phyloP scores from a whole-genome alignment of 163 green algal genomes.

The Scenedesmus sp. region DNA sequence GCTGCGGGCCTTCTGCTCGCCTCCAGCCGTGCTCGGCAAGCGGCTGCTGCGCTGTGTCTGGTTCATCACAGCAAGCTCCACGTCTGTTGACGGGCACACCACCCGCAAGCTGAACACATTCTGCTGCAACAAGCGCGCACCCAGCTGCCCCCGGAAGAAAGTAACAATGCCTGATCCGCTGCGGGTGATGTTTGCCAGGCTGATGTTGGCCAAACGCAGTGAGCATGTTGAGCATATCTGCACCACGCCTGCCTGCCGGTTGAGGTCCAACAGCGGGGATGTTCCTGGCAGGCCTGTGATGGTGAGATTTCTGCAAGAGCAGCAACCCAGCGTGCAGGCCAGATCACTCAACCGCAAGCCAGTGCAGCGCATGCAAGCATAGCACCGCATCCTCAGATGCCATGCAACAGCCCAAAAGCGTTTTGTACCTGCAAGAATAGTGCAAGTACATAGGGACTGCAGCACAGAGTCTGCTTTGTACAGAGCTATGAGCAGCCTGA shows the following conservation, averaged over 20 bases:
- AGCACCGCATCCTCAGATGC: no score
- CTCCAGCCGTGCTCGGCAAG: neutral
- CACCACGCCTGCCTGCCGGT: neutral
- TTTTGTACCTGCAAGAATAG: no score
- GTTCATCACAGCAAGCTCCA: neutral
- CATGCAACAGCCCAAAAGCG: no score
- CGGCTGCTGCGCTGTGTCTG: conserved; percentile 2
- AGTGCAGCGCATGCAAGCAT: neutral
- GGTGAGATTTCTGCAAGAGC: neutral
- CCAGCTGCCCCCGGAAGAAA: neutral
- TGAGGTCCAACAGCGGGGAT: neutral
- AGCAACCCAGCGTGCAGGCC: neutral
- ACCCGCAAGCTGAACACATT: neutral
- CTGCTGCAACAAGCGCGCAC: neutral
- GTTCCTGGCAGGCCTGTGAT: neutral
- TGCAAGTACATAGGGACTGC: no score
- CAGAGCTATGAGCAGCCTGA: neutral
- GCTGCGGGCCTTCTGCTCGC: neutral
- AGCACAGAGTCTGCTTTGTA: neutral
- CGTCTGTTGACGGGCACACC: neutral
- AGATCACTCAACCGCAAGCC: neutral
- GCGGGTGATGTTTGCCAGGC: neutral
- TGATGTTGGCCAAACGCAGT: neutral
- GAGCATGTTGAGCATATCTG: neutral
- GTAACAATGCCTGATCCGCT: neutral